phyloP scores from a whole-genome alignment of 257 asterid species.

The Asclepias syriaca region DNA sequence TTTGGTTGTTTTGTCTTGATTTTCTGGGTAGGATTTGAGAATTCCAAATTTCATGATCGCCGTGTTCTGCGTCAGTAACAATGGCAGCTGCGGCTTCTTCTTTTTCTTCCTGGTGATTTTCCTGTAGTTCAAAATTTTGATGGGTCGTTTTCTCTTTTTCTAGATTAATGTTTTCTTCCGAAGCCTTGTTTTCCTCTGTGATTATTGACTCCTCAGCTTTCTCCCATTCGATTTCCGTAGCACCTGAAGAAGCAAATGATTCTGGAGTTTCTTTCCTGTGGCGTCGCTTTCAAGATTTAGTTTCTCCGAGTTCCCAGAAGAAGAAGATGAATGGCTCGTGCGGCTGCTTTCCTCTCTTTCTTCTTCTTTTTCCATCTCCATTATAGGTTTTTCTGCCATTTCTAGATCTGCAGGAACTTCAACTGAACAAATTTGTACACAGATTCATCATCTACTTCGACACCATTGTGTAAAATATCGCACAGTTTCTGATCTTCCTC shows the following conservation, averaged over 20 bases:
- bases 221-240: slow-evolving; percentile 7
- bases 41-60: background rate
- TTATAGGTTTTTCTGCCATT: slow-evolving; percentile 30
- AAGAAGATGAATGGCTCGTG: slow-evolving; percentile 27
- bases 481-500: slow-evolving; percentile 14
- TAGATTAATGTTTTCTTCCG: slow-evolving; percentile 1
- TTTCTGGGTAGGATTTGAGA: background rate
- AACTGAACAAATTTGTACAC: slow-evolving; percentile 44
- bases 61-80: slow-evolving; percentile 6
- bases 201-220: slow-evolving; percentile 14
- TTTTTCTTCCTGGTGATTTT: slow-evolving; percentile 4
- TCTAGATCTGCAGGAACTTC: slow-evolving; percentile 51
- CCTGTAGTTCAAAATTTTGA: slow-evolving; percentile 12
- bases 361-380: slow-evolving; percentile 23
- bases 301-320: slow-evolving; percentile 13
- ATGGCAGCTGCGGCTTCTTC: background rate
- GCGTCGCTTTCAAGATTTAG: background rate
- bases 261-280: slow-evolving; percentile 14
- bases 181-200: background rate
- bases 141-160: slow-evolving; percentile 4
- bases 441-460: slow-evolving; percentile 24
- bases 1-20: slow-evolving; percentile 9
- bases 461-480: slow-evolving; percentile 10
- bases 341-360: slow-evolving; percentile 15
- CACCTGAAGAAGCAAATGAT: too few relatives aligned